A percentile compares a stretch with the other conserved stretches of the same genome.
phyloP scores from a whole-genome alignment of 768 basidiomycete genomes.

The Termitomyces sp. region DNA sequence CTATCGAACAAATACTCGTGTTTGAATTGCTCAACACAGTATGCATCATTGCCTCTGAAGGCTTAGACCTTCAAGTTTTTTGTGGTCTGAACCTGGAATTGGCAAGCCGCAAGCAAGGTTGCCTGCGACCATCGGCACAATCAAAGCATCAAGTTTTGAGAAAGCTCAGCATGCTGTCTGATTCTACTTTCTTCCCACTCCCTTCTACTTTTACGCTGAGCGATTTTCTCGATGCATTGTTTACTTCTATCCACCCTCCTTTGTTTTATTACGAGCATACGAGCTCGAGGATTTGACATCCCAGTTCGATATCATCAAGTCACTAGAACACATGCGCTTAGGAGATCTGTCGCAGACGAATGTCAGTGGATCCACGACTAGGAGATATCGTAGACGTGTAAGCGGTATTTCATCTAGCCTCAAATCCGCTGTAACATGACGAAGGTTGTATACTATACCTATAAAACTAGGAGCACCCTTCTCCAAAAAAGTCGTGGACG shows the following conservation, averaged over 20 bases:
- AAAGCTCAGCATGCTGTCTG: neutral
- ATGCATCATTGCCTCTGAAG: too few relatives aligned
- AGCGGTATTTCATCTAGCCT: neutral
- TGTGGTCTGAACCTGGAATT: too few relatives aligned
- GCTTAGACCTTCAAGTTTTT: too few relatives aligned
- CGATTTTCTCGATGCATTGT: neutral
- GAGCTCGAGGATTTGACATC: neutral
- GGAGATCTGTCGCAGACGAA: neutral
- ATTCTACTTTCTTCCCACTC: neutral
- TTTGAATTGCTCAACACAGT: too few relatives aligned
- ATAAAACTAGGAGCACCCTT: neutral
- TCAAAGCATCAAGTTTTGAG: neutral
- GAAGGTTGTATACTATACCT: neutral
- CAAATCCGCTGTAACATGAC: neutral
- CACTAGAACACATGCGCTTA: neutral
- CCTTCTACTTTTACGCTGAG: neutral
- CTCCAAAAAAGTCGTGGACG: too few relatives aligned
- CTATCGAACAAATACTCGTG: too few relatives aligned
- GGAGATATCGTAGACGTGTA: neutral
- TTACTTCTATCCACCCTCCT: neutral
- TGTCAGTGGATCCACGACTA: neutral
- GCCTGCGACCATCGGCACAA: neutral
- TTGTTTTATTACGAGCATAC: neutral
- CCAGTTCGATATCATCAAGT: neutral
- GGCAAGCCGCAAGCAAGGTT: too few relatives aligned